Base-by-base conservation (phyloP, 2,329 filamentous ascomycete genomes). In the Orbilia oligospora region DNA sequence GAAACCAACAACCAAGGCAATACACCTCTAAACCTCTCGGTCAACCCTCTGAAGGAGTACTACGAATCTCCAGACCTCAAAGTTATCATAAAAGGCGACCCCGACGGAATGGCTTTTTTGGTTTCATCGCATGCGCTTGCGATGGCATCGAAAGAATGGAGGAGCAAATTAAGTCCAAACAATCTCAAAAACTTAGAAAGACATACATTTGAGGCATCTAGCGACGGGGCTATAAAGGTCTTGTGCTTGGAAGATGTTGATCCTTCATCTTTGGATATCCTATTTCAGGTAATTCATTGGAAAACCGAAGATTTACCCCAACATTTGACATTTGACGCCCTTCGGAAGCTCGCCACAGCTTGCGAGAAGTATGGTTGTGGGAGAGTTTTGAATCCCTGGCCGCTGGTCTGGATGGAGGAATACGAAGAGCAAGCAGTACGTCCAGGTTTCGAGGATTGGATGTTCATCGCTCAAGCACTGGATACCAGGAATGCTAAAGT, bases 141-240 rank as follows among this genome's bases (percentile, higher is more conserved):
- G 1, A 71, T 71, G 2, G 68, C 46, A 2, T 71, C 68, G 5
- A 64, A 46, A 22, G 56, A 55, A n/a, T 71, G 56, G 56, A 71
- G 33, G 18, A 20, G 22, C 12, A 64, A 44, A 20, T 5, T 71
- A 20, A 41, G 41, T 12, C 46, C 46, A 10, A 12, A 33, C 20
- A 61, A 27, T 18, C 41, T 65, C 33, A 55, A 53, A 27, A 12
- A 33, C 8, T 33, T 71, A 0, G 56, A 71, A 55, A 55, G 14
- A 3, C 44, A 65, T 5, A 46, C 44, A 14, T 46, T 27, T 18
- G 68, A 12, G 0, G 18, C 33, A 0, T 61, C 36, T n/a, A 22
- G 24, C 14, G 56, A 38, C 5, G 56, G 24, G 2, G 20, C 22
- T 16, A 65, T 65, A 16, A 64, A 65, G 9, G 68, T 71, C 18